phyloP scores from a whole-genome alignment of 78 protist species.

The Planoprotostelium fungivorum region DNA sequence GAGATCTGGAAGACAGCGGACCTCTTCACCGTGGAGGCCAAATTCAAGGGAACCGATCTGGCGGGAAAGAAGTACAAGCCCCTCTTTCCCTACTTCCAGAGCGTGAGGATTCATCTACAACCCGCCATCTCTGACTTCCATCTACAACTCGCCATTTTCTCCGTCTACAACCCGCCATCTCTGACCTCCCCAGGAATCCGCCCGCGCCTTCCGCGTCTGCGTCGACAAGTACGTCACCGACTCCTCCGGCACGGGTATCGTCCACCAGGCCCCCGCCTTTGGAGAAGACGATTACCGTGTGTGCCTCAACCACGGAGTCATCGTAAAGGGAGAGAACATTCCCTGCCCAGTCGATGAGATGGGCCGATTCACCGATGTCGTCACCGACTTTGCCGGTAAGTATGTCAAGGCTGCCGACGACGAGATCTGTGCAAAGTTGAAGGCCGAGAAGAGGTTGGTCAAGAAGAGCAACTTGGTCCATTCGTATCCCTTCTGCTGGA shows the following conservation, averaged over 20 bases:
- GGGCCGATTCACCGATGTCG: slow-evolving; percentile 94
- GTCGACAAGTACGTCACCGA: slow-evolving; percentile 90
- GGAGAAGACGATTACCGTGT: slow-evolving; percentile 99
- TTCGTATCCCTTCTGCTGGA: slow-evolving; percentile 99
- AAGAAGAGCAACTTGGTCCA: slow-evolving; percentile 72
- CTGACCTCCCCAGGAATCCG: too few species aligned
- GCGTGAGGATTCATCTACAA: not conserved
- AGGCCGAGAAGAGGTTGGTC: slow-evolving; percentile 70
- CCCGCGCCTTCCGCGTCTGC: slow-evolving; percentile 81
- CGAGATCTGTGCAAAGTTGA: slow-evolving; percentile 75
- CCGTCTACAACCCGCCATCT: too few species aligned
- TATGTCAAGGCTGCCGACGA: slow-evolving; percentile 89
- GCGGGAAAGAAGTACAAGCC: slow-evolving; percentile 90
- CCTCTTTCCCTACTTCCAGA: slow-evolving; percentile 87
- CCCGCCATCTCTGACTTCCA: not conserved
- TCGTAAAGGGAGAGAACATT: slow-evolving; percentile 52
- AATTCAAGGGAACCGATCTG: slow-evolving; percentile 62
- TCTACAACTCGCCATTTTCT: too few species aligned
- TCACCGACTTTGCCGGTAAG: slow-evolving; percentile 86
- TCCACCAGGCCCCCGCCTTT: slow-evolving; percentile 98
- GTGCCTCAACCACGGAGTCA: slow-evolving; percentile 77
- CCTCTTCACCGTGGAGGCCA: slow-evolving; percentile 18
- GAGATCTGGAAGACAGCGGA: slow-evolving; percentile 26
- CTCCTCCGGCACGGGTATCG: slow-evolving; percentile 96
- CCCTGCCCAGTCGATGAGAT: slow-evolving; percentile 95